Percentiles rank a stretch among this genome's conserved stretches.
These are phyloP conservation scores for Sugiyamaella paludigena DNA, from an alignment of 1,139 yeast genomes.

Conservation along the genomic window DNA sequence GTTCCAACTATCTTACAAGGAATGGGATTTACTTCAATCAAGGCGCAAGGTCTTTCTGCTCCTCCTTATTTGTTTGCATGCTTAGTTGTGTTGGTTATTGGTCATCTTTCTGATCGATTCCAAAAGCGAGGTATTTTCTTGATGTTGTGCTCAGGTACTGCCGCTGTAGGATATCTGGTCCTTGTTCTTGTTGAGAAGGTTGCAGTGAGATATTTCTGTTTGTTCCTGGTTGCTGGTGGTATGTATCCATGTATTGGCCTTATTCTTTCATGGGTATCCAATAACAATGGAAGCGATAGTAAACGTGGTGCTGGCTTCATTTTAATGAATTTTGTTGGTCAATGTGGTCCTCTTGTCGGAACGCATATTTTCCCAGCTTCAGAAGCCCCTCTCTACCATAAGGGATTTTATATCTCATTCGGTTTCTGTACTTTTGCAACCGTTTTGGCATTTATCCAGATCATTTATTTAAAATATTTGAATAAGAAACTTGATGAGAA, in stretches of 20 bases:
- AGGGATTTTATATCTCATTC: slow-evolving; percentile 29
- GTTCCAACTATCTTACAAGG: slow-evolving; percentile 37
- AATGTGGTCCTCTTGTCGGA: slow-evolving; percentile 35
- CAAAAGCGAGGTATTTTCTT: slow-evolving; percentile 27
- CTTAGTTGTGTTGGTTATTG: slow-evolving; percentile 20
- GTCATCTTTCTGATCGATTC: slow-evolving; percentile 23
- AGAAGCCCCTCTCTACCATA: slow-evolving; percentile 30
- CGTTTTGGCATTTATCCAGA: slow-evolving; percentile 13
- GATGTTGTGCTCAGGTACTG: slow-evolving; percentile 20
- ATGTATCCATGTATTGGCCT: slow-evolving; percentile 30
- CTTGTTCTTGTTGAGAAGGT: slow-evolving; percentile 26
- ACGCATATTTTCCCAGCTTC: slow-evolving; percentile 31
- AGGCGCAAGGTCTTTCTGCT: slow-evolving; percentile 34
- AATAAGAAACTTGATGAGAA: slow-evolving; percentile 28
- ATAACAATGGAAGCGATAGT: slow-evolving; percentile 33
- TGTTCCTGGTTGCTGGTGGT: slow-evolving; percentile 32
- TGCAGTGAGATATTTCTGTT: slow-evolving; percentile 30
- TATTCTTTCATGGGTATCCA: slow-evolving; percentile 32
- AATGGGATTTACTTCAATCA: slow-evolving; percentile 34
- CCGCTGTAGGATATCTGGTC: slow-evolving; percentile 30
- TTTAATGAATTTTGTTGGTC: slow-evolving; percentile 32
- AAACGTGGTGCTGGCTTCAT: slow-evolving; percentile 31
- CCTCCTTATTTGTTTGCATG: slow-evolving; percentile 41
- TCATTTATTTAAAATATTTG: slow-evolving; percentile 20
- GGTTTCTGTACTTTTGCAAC: slow-evolving; percentile 25